Base-by-base conservation (phyloP, 1,139 yeast species). In the Keqinozyma sinolaborantium region DNA sequence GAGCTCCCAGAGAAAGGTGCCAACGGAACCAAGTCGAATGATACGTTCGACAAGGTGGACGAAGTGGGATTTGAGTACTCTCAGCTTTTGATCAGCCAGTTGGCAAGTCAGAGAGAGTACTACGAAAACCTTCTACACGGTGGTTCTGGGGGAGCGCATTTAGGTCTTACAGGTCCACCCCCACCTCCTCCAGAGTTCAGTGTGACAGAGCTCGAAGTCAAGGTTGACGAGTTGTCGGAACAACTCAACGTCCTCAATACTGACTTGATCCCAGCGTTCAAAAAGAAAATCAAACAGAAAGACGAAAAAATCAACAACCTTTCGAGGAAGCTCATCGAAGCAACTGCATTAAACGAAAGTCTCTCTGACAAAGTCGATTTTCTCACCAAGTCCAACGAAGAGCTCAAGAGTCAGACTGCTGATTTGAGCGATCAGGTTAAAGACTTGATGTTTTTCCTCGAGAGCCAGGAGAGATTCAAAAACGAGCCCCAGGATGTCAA, bases 81-180 rank as follows among this genome's bases (percentile, higher is more conserved):
- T 0, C 84, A 83, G 44, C 64, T 88, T 29, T 60, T 88, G 26
- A 72, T 87, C 3, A 77, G 90, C 4, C 97, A 88, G 48, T 59
- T 88, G 32, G 95, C 88, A 31, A 82, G 94, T n/a, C 97, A 88
- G 55, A 65, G 95, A 32, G 92, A 84, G 40, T 85, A 82, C 54
- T 88, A 84, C 50, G 96, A 87, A 48, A 62, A 66, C 8, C 68
- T 46, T 21, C 46, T 46, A 6, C 21, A 8, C 32, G 34, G 33
- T 32, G 40, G 31, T 30, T 51, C 13, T 32, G 61, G 36, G 40
- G 56, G 28, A 47, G 52, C 3, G 49, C 60, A 7, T 43, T n/a
- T n/a, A n/a, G n/a, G 13, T 34, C 7, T 11, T 23, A 7, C 16
- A 31, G 23, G 11, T 23, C 27, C 11, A 30, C 28, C 26, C 28